Percentiles rank a stretch among this genome's conserved stretches.
These are phyloP conservation scores for Agaricus sinodeliciosus DNA, from an alignment of 768 basidiomycete genomes.

Conservation along the genomic window DNA sequence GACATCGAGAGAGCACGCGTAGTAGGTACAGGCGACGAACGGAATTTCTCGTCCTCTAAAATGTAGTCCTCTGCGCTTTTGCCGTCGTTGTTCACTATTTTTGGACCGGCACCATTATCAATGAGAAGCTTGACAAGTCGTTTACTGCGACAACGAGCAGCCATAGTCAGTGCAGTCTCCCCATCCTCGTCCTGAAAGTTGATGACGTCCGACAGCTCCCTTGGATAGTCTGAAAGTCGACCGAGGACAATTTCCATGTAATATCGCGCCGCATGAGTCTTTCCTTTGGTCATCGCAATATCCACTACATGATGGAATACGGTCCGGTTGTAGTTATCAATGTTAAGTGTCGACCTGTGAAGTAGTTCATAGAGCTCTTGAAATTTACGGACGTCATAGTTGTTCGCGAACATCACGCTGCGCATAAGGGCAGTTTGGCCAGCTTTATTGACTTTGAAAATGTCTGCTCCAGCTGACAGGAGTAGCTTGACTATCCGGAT, in stretches of 20 bases:
- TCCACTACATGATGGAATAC: constrained; percentile 98
- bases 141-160: constrained; percentile 92
- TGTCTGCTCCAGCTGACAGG: constrained; percentile 90
- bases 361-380: constrained; percentile 95
- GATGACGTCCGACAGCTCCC: constrained; percentile 94
- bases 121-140: constrained; percentile 92
- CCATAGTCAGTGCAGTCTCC: constrained; percentile 95
- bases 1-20: constrained; percentile 64
- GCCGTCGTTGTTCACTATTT: constrained; percentile 88
- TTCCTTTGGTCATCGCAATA: constrained; percentile 94
- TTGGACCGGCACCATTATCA: constrained; percentile 95
- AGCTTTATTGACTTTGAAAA: constrained; percentile 93
- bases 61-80: constrained; percentile 99
- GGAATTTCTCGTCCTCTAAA: constrained; percentile 94
- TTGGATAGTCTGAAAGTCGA: constrained; percentile 87
- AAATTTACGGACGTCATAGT: constrained; percentile 98
- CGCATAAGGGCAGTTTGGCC: constrained; percentile 99
- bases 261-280: constrained; percentile 95
- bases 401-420: constrained; percentile 98
- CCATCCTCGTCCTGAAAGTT: constrained; percentile 99
- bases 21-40: constrained; percentile 80
- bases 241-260: constrained; percentile 96
- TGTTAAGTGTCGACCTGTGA: constrained; percentile 97
- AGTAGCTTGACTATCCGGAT: constrained; percentile 93
- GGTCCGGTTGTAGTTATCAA: constrained; percentile 95